These are phyloP conservation scores for Aspergillus diversus DNA, from an alignment of 495 filamentous ascomycete genomes.

Conservation along the genomic window DNA sequence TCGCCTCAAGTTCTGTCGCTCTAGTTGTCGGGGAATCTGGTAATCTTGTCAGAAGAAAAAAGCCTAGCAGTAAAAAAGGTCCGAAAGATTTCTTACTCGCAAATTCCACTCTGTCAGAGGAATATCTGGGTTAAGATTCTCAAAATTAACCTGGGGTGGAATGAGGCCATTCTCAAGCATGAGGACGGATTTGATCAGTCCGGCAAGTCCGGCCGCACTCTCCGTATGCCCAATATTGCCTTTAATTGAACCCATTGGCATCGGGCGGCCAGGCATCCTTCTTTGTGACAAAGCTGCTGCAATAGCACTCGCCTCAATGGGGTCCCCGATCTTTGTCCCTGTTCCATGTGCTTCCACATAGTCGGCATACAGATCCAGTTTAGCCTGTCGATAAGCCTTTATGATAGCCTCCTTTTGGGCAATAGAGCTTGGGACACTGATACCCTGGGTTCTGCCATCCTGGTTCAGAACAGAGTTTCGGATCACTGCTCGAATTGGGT, in stretches of 20 bases:
- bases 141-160: constrained; percentile 27
- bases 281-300: constrained; percentile 12
- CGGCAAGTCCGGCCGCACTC: constrained; percentile 27
- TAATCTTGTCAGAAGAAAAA: not conserved
- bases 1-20: constrained; percentile 17
- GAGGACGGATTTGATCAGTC: constrained; percentile 32
- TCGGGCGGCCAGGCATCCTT: constrained; percentile 8
- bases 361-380: constrained; percentile 16
- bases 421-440: constrained; percentile 14
- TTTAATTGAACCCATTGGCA: constrained; percentile 18
- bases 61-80: not conserved
- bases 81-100: constrained; percentile 7
- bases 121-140: constrained; percentile 28
- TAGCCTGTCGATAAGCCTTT: constrained; percentile 15
- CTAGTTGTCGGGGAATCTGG: constrained; percentile 15
- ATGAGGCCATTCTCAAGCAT: constrained; percentile 32
- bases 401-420: constrained; percentile 20
- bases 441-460: constrained; percentile 19
- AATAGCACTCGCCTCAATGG: constrained; percentile 21
- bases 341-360: constrained; percentile 23
- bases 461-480: constrained; percentile 29
- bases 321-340: constrained; percentile 21
- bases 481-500: constrained; percentile 65
- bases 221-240: constrained; percentile 18
- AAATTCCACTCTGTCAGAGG: constrained; percentile 31